Evolutionary conservation across 331 rosid species (phyloP).

Genomic region (Rosa hybrid): DNA sequence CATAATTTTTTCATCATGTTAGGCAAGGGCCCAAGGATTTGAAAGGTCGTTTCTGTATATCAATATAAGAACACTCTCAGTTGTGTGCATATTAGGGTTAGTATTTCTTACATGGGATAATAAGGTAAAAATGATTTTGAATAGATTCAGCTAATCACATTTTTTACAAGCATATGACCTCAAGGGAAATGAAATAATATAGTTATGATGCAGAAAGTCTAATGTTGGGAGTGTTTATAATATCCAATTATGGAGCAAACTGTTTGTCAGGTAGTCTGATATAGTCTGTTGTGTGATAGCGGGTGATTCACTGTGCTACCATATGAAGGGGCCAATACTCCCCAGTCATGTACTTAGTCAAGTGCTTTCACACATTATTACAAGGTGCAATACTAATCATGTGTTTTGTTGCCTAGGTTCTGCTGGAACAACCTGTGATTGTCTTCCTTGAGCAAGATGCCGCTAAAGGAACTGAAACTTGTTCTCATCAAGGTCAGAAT

Average conservation of each 20-base stretch:
- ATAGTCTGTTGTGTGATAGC: neutral
- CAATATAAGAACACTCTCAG: neutral
- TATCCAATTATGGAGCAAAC: neutral
- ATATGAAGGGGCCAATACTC: neutral
- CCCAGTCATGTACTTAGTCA: neutral
- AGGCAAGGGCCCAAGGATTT: neutral
- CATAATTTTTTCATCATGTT: no score
- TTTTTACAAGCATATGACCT: neutral
- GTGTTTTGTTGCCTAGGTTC: constrained; percentile 47
- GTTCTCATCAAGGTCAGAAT: constrained; percentile 46
- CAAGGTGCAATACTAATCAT: neutral
- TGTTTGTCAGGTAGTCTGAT: neutral
- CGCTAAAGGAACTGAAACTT: constrained; percentile 34
- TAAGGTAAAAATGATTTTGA: neutral
- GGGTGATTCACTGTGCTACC: neutral
- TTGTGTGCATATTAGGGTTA: neutral
- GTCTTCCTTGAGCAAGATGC: constrained; percentile 56
- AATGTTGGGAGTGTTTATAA: neutral
- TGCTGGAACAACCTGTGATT: constrained; percentile 71
- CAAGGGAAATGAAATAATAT: neutral
- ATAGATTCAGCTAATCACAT: neutral
- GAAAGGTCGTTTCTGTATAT: neutral
- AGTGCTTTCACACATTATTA: constrained; percentile 3
- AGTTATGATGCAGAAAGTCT: neutral
- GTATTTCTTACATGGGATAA: neutral